Conservation (phyloP, 345 rosid genomes). For the Rhodamnia argentea region DNA sequence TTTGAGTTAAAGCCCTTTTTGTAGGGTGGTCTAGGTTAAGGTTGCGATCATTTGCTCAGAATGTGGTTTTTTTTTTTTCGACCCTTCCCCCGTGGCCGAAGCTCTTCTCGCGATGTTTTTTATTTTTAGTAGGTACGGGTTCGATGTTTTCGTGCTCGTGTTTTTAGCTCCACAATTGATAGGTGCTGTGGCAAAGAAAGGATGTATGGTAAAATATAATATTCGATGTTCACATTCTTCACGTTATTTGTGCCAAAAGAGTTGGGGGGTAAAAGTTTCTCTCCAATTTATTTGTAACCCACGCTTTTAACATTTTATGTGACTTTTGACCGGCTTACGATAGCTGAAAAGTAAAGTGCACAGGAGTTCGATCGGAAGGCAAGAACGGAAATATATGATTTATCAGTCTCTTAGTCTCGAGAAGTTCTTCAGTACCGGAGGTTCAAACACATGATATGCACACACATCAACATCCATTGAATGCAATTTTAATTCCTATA, state of each 20-base stretch:
- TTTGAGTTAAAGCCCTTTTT: neutral
- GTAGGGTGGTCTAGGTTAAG: neutral
- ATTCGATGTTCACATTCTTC: neutral
- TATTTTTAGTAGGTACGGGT: neutral
- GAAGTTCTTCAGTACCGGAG: accelerated
- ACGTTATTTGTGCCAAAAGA: neutral
- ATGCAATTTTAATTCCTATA: neutral
- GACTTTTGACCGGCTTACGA: accelerated
- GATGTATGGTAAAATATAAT: neutral
- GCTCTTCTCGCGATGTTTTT: neutral
- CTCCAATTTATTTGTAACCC: neutral
- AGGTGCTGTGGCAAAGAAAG: neutral
- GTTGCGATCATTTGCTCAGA: neutral
- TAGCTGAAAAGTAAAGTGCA: neutral
- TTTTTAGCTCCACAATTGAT: neutral
- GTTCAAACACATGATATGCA: neutral
- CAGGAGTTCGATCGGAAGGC: too few relatives aligned
- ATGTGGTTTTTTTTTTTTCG: neutral
- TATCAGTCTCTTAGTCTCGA: neutral
- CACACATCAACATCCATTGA: neutral
- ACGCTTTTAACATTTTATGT: accelerated
- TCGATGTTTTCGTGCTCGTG: neutral
- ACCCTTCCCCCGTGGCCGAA: neutral
- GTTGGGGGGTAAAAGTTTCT: neutral
- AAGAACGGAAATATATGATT: neutral